phyloP scores from a whole-genome alignment of 331 rosid genomes.

The Stylosanthes scabra region DNA sequence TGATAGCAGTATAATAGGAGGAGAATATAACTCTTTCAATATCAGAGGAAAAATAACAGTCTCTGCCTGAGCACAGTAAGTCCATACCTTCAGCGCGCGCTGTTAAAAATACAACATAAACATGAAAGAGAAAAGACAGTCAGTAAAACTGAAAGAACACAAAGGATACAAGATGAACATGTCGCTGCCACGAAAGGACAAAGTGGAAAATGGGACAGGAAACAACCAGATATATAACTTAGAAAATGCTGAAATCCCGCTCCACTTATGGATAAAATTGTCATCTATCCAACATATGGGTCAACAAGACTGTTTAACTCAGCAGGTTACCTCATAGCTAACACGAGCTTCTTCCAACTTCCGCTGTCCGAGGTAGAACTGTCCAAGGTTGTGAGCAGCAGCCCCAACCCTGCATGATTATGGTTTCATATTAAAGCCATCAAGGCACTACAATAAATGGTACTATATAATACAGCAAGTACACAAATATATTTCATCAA shows the following conservation, averaged over 20 bases:
- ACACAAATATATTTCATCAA: not conserved
- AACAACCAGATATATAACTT: constrained; percentile 13
- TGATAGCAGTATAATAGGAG: constrained; percentile 21
- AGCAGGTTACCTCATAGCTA: constrained; percentile 67
- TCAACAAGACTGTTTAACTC: constrained; percentile 12
- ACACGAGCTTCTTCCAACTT: constrained; percentile 67
- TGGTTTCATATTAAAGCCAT: constrained; percentile 34
- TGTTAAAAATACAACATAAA: constrained; percentile 50
- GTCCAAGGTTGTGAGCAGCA: constrained; percentile 91
- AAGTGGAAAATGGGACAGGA: constrained; percentile 8
- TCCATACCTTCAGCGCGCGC: constrained; percentile 85
- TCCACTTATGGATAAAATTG: constrained; percentile 25
- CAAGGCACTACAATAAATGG: not conserved
- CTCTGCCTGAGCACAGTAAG: constrained; percentile 36
- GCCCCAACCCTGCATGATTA: constrained; percentile 71
- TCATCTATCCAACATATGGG: constrained; percentile 10
- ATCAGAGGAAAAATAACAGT: constrained; percentile 33
- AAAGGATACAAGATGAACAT: constrained; percentile 28
- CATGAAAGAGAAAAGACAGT: constrained; percentile 31
- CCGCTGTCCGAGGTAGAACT: constrained; percentile 71
- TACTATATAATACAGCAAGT: not conserved
- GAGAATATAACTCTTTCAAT: constrained; percentile 23
- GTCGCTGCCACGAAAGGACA: constrained; percentile 16
- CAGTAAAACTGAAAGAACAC: constrained; percentile 32
- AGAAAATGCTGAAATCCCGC: constrained; percentile 13